These are phyloP conservation scores for Simmondsia chinensis DNA, from an alignment of 148 eudicot genomes.

Conservation along the genomic window DNA sequence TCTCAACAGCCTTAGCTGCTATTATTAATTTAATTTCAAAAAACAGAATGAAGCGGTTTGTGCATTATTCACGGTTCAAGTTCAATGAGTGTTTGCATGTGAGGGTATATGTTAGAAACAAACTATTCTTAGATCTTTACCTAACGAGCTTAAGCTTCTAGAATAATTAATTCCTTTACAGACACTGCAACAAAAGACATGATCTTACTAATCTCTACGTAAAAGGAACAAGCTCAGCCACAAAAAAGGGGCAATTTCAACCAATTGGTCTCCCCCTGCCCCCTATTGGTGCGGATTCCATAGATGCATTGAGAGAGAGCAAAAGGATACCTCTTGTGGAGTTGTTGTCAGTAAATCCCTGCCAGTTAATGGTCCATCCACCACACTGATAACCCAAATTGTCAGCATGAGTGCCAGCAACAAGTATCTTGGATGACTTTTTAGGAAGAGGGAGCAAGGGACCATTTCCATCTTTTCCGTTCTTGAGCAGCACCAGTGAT, in stretches of 20 bases:
- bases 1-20: no score
- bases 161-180: no score
- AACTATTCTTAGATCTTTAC: no score
- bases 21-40: no score
- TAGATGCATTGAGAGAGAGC: background rate
- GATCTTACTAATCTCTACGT: no score
- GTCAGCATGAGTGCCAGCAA: conserved; percentile 83
- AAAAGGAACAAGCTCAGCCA: no score
- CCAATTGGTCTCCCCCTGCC: background rate
- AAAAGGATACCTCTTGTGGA: conserved; percentile 45
- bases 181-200: no score
- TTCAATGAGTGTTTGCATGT: no score
- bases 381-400: conserved; percentile 96
- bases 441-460: conserved; percentile 66
- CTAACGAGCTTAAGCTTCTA: no score
- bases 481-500: conserved; percentile 81
- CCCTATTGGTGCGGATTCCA: background rate
- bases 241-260: background rate
- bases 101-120: no score
- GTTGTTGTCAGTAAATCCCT: conserved; percentile 75
- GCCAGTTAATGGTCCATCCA: conserved; percentile 94
- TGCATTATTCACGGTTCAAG: no score
- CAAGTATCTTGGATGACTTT: conserved; percentile 43
- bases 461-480: conserved; percentile 41
- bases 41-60: no score